These are phyloP conservation scores for Aspergillus nanangensis DNA, from an alignment of 495 filamentous ascomycete species.

Conservation along the genomic window DNA sequence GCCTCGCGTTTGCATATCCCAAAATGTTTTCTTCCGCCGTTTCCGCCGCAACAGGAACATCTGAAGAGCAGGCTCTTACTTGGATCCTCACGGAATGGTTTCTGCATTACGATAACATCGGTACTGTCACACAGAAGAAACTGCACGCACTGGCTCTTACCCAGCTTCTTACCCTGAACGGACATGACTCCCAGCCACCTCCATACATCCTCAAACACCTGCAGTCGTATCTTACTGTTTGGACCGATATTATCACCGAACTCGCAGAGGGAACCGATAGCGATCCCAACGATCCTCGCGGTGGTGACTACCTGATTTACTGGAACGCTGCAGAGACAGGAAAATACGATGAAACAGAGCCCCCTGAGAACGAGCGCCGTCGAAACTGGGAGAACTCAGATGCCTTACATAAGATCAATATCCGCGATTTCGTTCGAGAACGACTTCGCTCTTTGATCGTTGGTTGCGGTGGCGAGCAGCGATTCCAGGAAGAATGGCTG, in stretches of 20 bases:
- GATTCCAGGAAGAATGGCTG: slow-evolving; percentile 75
- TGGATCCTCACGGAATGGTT: slow-evolving; percentile 92
- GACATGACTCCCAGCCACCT: slow-evolving; percentile 42
- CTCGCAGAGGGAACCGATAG: slow-evolving; percentile 47
- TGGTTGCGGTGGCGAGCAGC: slow-evolving; percentile 63
- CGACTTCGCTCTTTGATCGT: slow-evolving; percentile 62
- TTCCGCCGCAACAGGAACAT: slow-evolving; percentile 30
- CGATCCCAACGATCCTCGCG: slow-evolving; percentile 31
- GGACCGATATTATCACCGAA: slow-evolving; percentile 64
- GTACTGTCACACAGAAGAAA: slow-evolving; percentile 69
- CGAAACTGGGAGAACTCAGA: slow-evolving; percentile 57
- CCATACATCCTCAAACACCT: slow-evolving; percentile 54
- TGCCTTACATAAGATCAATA: slow-evolving; percentile 64
- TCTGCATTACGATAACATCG: slow-evolving; percentile 75
- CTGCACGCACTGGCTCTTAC: slow-evolving; percentile 79
- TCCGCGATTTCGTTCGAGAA: slow-evolving; percentile 65
- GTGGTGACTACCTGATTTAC: slow-evolving; percentile 49
- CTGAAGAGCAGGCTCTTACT: slow-evolving; percentile 47
- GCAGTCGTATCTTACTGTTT: slow-evolving; percentile 65
- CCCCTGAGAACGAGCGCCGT: slow-evolving; percentile 57
- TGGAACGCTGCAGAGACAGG: slow-evolving; percentile 37
- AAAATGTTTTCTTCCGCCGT: slow-evolving; percentile 56
- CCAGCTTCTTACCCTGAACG: slow-evolving; percentile 63
- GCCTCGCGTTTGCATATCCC: slow-evolving; percentile 68
- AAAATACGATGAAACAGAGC: slow-evolving; percentile 45